Evolutionary conservation across 2,329 filamentous ascomycete genomes (phyloP), one percentile per base, ranked within the genome.

Genomic region (Ophiostoma angusticollis): DNA sequence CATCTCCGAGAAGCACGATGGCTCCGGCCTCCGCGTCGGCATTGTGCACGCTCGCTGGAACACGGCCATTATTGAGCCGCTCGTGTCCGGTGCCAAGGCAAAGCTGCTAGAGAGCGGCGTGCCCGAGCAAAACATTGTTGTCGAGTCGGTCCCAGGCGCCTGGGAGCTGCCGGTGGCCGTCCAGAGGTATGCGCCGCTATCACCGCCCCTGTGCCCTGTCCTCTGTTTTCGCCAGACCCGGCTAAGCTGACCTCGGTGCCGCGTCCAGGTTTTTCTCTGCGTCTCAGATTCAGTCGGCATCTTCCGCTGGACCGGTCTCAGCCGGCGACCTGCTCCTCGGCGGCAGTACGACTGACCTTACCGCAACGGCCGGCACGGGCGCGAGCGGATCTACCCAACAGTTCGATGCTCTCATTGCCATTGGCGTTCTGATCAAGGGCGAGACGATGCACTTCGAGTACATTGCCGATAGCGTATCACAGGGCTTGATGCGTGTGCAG

Each of bases 371-470:
- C 18, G 72, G 80, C 3, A 70, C 79, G 21, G 51, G 60, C 21
- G n/a, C 57, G 22, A 53, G 62, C 3, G 49, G 61, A 3, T 56
- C 66, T 45, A 62, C 71, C 42, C 63, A 67, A 40, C 75, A 85
- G 16, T 96, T 96, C 53, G 89, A 96, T 56, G 91, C 91, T 46
- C 78, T 98, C 47, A 87, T 98, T 49, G 86, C 91, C 38, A 83
- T 98, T 50, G 91, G 91, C 40, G 87, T 94, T 41, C 74, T 98
- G 45, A 95, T 98, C 65, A 98, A 98, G 68, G 91, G 91, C 58
- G 84, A 93, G 63, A 96, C 91, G 6, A 95, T 95, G 86, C 91
- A 98, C 64, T 98, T 98, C 55, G 91, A 98, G 64, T 96, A 98
- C 65, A 98, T 98, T 52, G 74, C 87, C 30, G 91, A 96, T 48